Base-by-base conservation (phyloP, 768 basidiomycete species). In the Lactifluus volemus region DNA sequence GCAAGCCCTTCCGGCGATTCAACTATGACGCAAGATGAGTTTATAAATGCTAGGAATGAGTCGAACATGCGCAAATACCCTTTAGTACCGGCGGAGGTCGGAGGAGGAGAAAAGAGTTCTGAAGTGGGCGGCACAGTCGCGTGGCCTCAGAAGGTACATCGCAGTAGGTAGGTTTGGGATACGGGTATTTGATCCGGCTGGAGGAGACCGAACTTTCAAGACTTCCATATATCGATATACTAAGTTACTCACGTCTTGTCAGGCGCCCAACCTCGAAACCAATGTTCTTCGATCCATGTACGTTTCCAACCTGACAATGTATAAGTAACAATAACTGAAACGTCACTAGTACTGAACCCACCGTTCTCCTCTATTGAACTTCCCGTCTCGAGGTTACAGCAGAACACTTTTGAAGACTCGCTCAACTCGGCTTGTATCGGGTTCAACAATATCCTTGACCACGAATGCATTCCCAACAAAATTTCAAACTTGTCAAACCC, bases 301-400 rank as follows among this genome's bases (percentile, higher is more conserved):
- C 77, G 73, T 66, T 78, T 81, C 79, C 79, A 80, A 5, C 79
- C 79, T 80, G 51, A 21, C 17, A 21, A 29, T 11, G 15, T 15
- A 17, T 15, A 14, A 39, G 29, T 36, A n/a, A 25, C 21, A 38
- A 7, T 12, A 17, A 34, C 2, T 19, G 1, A 10, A 7, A 17
- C 19, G 2, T 32, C 32, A 19, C 30, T 4, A 34, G 3, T 38
- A 11, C 32, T 11, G 17, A 19, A 38, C 77, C 47, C 48, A 79
- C 79, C 79, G 34, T 72, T 65, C 65, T 77, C 77, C 70, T 79
- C 73, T 6, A 81, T 77, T 19, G 69, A 67, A 21, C 77, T 69
- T 4, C 71, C 74, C 0, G 71, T 73, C 58, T 55, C 69, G 61
- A 71, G 73, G 0, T 70, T 68, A 63, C 77, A 79, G 57, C 73